Evolutionary conservation across 306 rosid genomes (phyloP).

Genomic region (Astragalus membranaceus): DNA sequence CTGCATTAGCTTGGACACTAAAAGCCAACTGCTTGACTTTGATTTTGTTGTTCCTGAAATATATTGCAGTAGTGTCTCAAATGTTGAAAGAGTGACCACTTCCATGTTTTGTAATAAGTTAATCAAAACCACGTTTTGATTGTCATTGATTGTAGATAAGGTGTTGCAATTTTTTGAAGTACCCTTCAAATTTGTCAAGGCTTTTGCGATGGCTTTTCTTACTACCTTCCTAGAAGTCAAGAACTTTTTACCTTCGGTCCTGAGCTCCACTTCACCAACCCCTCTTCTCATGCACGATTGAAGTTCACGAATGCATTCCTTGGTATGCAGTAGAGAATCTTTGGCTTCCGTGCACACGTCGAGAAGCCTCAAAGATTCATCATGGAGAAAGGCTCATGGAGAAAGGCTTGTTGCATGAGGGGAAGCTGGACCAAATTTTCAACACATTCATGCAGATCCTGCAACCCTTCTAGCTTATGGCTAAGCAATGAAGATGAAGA

Average conservation of each 20-base stretch:
- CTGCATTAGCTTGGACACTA: conserved; percentile 28
- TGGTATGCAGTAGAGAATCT: conserved; percentile 18
- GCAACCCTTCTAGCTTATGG: conserved; percentile 17
- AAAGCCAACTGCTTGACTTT: conserved; percentile 18
- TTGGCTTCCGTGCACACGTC: conserved; percentile 12
- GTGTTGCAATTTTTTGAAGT: too few species aligned
- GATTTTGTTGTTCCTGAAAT: conserved; percentile 12
- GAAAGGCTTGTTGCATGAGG: conserved; percentile 10
- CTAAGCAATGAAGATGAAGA: conserved; percentile 14
- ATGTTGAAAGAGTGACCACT: conserved; percentile 6
- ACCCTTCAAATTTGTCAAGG: too few species aligned
- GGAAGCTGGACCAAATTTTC: conserved; percentile 10
- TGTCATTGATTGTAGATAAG: too few species aligned
- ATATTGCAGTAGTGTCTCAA: neutral
- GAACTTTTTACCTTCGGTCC: conserved; percentile 12
- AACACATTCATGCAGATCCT: conserved; percentile 20
- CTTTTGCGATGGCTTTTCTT: neutral
- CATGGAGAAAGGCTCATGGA: conserved; percentile 7
- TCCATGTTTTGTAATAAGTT: conserved; percentile 11
- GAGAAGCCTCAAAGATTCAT: conserved; percentile 25
- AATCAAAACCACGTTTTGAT: neutral
- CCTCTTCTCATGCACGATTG: conserved; percentile 24
- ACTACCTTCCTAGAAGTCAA: conserved; percentile 20
- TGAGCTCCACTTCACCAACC: conserved; percentile 9
- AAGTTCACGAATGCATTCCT: conserved; percentile 15